Evolutionary conservation across 2,329 filamentous ascomycete species (phyloP).

Genomic region (Lithohypha guttulata): DNA sequence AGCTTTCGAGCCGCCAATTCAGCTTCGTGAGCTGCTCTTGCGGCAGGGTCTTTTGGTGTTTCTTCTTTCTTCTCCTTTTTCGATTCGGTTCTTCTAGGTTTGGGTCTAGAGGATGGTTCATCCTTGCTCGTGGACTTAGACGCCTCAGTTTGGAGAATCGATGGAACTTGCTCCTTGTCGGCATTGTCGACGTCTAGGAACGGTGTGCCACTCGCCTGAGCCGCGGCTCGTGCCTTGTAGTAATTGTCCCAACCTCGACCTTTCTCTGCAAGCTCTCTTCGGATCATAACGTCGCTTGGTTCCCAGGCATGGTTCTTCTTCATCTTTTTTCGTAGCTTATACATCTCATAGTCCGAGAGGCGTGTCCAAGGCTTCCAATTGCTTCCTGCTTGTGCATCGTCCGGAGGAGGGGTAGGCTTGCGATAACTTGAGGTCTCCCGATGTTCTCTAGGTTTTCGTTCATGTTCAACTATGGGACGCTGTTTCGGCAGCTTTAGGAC

Average conservation of each 20-base stretch:
- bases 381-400: slow-evolving; percentile 49
- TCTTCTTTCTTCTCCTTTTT: slow-evolving; percentile 51
- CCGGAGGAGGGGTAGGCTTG: slow-evolving; percentile 40
- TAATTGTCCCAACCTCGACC: slow-evolving; percentile 45
- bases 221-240: slow-evolving; percentile 39
- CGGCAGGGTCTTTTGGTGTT: slow-evolving; percentile 31
- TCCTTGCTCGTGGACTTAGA: slow-evolving; percentile 6
- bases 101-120: slow-evolving; percentile 10
- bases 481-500: slow-evolving; percentile 36
- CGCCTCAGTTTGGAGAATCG: background rate
- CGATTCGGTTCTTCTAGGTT: slow-evolving; percentile 44
- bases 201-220: slow-evolving; percentile 41
- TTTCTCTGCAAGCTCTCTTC: slow-evolving; percentile 50
- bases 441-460: slow-evolving; percentile 13
- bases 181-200: slow-evolving; percentile 43
- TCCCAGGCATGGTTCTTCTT: slow-evolving; percentile 63
- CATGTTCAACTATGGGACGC: slow-evolving; percentile 18
- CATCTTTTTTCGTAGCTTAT: slow-evolving; percentile 55
- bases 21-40: slow-evolving; percentile 30
- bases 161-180: slow-evolving; percentile 26
- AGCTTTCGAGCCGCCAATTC: slow-evolving; percentile 30
- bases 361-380: slow-evolving; percentile 53
- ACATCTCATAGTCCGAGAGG: slow-evolving; percentile 58
- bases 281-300: slow-evolving; percentile 56
- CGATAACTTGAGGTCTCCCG: slow-evolving; percentile 17